phyloP scores from a whole-genome alignment of 2,329 filamentous ascomycete species.

The Calonectria multiphialidica region DNA sequence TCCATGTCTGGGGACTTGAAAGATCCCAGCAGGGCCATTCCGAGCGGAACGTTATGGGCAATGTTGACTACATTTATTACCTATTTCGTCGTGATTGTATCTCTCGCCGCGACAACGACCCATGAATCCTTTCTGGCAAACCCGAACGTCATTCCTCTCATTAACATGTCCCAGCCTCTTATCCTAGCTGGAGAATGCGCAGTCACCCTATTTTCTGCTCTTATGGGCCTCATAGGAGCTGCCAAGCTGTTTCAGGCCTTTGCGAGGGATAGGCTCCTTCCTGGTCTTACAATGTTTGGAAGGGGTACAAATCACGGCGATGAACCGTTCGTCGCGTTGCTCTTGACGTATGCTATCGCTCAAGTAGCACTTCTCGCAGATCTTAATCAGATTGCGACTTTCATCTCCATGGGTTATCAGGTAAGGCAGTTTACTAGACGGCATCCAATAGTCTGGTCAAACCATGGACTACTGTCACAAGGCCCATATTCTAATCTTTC shows the following conservation, averaged over 20 bases:
- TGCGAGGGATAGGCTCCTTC: constrained; percentile 82
- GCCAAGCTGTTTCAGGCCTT: constrained; percentile 89
- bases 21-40: constrained; percentile 86
- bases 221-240: constrained; percentile 89
- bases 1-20: constrained; percentile 92
- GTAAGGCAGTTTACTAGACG: constrained; percentile 51
- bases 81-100: constrained; percentile 82
- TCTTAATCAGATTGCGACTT: constrained; percentile 88
- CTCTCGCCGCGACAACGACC: constrained; percentile 82
- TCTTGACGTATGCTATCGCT: constrained; percentile 80
- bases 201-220: constrained; percentile 84
- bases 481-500: constrained; percentile 17
- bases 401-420: constrained; percentile 92
- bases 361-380: constrained; percentile 86
- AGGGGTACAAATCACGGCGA: constrained; percentile 79
- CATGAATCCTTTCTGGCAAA: constrained; percentile 80
- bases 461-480: background rate
- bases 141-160: constrained; percentile 83
- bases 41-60: constrained; percentile 84
- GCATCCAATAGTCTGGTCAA: background rate
- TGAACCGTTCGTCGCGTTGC: constrained; percentile 81
- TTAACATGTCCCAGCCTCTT: constrained; percentile 79
- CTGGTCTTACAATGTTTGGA: constrained; percentile 80
- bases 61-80: constrained; percentile 80
- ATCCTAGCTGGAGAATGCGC: constrained; percentile 87